Evolutionary conservation across 768 basidiomycete genomes (phyloP), one percentile per base, ranked within the genome.

Genomic region (Pisolithus tinctorius): DNA sequence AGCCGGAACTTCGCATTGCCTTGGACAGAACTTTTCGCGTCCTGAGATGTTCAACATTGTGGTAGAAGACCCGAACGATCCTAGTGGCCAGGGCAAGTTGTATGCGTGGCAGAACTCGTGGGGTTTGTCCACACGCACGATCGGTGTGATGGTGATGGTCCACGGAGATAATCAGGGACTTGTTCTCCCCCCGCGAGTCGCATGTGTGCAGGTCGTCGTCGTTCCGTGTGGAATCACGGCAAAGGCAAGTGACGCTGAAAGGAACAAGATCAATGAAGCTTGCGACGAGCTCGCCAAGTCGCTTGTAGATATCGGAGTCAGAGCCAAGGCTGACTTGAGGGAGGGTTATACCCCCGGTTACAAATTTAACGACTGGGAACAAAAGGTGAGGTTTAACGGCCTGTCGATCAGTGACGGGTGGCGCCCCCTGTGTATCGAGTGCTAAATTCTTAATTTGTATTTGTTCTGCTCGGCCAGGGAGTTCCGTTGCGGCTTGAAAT

Each of bases 341-440:
- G 96, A 98, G 4, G 93, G 89, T 7, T 96, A 98, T 69, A 98
- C 95, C 29, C 96, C 96, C 8, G 96, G 96, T 29, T 98, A 87
- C 75, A 99, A 99, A 73, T 99, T 96, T 76, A 96, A 97, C 65
- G 92, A 98, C 62, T 97, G 95, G 93, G 96, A 99, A 74, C 87
- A 97, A 71, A 91, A 95, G 82, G 92, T 88, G 54, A 44, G 70
- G 53, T 14, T 13, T 11, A 14, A 34, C 31, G 30, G 30, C 10
- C 3, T 31, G 3, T 4, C 11, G 30, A 31, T 31, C 30, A 8
- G 8, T 31, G 50, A 11, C 40, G 46, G 48, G 39, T 27, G 4
- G 31, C 13, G 38, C 11, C 26, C 29, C 23, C 17, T 16, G 26
- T 34, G 45, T 47, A 13, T 55, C 14, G 53, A 37, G 44, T 39